Evolutionary conservation across 2,329 filamentous ascomycete genomes (phyloP), one percentile per base, ranked within the genome.

Genomic region (Blastomyces silverae): DNA sequence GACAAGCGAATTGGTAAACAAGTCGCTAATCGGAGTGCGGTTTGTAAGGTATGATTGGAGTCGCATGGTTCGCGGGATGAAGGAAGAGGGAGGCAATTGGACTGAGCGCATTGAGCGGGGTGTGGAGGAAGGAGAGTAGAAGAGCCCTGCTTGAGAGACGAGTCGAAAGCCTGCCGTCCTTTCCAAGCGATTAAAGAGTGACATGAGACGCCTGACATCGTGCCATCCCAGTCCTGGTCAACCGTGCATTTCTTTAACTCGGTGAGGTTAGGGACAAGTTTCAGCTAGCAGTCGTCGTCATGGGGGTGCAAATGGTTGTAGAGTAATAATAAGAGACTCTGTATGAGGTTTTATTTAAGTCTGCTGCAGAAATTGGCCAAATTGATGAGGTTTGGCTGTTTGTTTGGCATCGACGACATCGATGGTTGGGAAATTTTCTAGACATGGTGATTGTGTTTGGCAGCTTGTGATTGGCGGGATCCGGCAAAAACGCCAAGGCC

Each of bases 141-240:
- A 72, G 73, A 77, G 79, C 74, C 75, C 31, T 50, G 44, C 52
- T 52, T 78, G 79, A 67, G 79, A 78, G 76, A 78, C 75, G 73
- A 79, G 73, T 74, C 79, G 78, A 77, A 78, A 77, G 75, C 77
- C 75, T 70, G 76, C 73, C 72, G 78, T 79, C 80, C 81, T 79
- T 74, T 82, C 78, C 76, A 82, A 79, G 77, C 79, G 79, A 78
- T 80, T 80, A 79, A 83, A 75, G 78, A 82, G 78, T 83, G 83
- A 85, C 86, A 88, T 88, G 84, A 83, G 83, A 82, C 73, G 78
- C 75, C 79, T 79, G 77, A 81, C 85, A 88, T 87, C 71, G 80
- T 86, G 83, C 78, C 77, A 78, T 76, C 69, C n/a, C 10, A 34
- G 34, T 39, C 31, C 56, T 22, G 10, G 44, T 63, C 39, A 63